Evolutionary conservation across 2,329 filamentous ascomycete genomes (phyloP), one percentile per base, ranked within the genome.

Genomic region (Beauveria pseudobassiana): DNA sequence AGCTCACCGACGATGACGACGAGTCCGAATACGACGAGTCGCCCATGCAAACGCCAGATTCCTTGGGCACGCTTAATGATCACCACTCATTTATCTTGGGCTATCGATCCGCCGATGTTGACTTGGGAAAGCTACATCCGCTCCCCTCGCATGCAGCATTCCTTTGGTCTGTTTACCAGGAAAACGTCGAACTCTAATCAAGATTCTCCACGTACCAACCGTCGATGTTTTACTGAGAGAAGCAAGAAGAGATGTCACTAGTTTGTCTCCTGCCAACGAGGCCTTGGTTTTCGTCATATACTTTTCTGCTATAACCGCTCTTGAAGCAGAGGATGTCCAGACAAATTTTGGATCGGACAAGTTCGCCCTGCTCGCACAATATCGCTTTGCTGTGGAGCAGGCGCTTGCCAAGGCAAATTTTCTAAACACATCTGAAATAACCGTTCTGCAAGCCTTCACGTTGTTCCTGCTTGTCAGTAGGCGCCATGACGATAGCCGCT

Each of bases 11-110:
- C 48, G 78, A 78, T 10, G 70, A 69, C 56, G 76, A 80, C 2
- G 78, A 82, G 2, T 86, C 86, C 3, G 85, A 89, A 24, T 78
- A 80, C 30, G 86, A 88, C n/a, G 84, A 80, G 22, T 82, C 82
- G 22, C 78, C 80, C 1, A 75, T 77, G 61, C 68, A 77, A 66
- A 69, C 79, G 62, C 65, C 76, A 30, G 69, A 73, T 24, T 67
- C 71, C 5, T 51, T 65, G 5, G 69, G 71, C 6, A 66, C 71
- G 5, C 60, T 70, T 3, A 65, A 75, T n/a, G 82, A 85, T 63
- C 87, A 90, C 65, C 87, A 91, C 60, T 82, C 83, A 26, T 93
- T 90, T 70, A 78, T 92, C 28, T 82, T 92, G 64, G 88, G 88
- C 8, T 90, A 89, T 70, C 86, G 83, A 63, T 91, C 88, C 1